These are phyloP conservation scores for Beauveria scarabaeidicola DNA, from an alignment of 2,329 filamentous ascomycete species.

Conservation along the genomic window DNA sequence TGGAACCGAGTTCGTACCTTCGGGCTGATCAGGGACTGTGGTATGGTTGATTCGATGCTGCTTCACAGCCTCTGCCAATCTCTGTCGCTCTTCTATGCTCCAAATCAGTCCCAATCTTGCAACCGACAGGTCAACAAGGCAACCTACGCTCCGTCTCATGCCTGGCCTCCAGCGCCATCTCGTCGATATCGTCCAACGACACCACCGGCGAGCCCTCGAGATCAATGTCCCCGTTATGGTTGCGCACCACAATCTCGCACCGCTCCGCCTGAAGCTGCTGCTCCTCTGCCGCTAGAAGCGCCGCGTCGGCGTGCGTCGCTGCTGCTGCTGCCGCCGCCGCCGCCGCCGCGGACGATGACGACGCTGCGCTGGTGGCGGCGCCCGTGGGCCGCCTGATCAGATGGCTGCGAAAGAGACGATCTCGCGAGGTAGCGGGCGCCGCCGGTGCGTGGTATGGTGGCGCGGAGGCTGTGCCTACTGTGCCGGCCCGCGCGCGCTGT, in stretches of 20 bases:
- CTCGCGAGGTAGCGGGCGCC: background rate
- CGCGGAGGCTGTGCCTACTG: background rate
- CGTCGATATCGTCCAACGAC: conserved; percentile 45
- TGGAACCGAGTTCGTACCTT: conserved; percentile 40
- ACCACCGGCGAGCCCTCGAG: conserved; percentile 48
- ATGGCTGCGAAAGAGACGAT: conserved; percentile 47
- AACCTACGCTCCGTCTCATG: conserved; percentile 47
- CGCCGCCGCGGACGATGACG: conserved; percentile 37
- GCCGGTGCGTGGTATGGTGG: background rate
- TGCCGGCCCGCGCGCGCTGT: conserved; percentile 1
- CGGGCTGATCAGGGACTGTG: conserved; percentile 51
- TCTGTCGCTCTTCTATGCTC: conserved; percentile 48
- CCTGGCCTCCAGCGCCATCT: conserved; percentile 47
- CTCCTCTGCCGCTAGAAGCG: conserved; percentile 38
- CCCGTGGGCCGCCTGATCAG: conserved; percentile 49
- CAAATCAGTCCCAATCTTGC: background rate
- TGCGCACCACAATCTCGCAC: conserved; percentile 53
- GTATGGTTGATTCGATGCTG: conserved; percentile 50
- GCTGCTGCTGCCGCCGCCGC: conserved; percentile 17
- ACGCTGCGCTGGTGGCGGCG: conserved; percentile 2
- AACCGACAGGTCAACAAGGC: background rate
- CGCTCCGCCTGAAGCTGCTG: conserved; percentile 27
- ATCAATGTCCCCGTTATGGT: conserved; percentile 54
- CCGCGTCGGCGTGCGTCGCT: conserved; percentile 31
- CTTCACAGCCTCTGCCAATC: conserved; percentile 52